Evolutionary conservation across 2,329 filamentous ascomycete genomes (phyloP).

Genomic region (Aspergillus sp.): DNA sequence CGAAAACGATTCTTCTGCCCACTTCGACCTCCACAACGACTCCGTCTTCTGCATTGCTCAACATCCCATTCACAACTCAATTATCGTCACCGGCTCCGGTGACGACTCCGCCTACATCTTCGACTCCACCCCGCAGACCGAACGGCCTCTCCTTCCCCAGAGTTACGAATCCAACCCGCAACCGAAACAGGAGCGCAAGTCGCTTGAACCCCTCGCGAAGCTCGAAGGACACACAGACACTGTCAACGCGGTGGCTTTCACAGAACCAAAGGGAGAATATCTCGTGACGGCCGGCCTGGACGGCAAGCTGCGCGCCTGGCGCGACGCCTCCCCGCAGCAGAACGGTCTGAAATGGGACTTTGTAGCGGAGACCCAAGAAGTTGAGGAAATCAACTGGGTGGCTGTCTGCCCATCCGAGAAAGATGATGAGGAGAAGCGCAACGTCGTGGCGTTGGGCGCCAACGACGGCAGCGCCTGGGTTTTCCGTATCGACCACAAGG

Average conservation of each 20-base stretch:
- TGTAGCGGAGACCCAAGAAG: slow-evolving; percentile 78
- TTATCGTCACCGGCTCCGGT: slow-evolving; percentile 84
- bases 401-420: slow-evolving; percentile 66
- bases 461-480: slow-evolving; percentile 94
- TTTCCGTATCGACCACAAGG: slow-evolving; percentile 74
- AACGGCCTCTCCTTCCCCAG: slow-evolving; percentile 67
- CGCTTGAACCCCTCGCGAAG: slow-evolving; percentile 65
- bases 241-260: slow-evolving; percentile 83
- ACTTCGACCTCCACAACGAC: slow-evolving; percentile 88
- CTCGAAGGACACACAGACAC: slow-evolving; percentile 91
- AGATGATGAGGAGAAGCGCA: slow-evolving; percentile 58
- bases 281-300: slow-evolving; percentile 86
- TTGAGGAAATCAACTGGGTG: slow-evolving; percentile 94
- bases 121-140: slow-evolving; percentile 64
- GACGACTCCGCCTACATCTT: slow-evolving; percentile 86
- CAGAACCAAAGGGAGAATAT: slow-evolving; percentile 77
- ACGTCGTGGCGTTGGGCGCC: slow-evolving; percentile 83
- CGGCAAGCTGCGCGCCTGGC: slow-evolving; percentile 73
- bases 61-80: slow-evolving; percentile 73
- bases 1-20: slow-evolving; percentile 88
- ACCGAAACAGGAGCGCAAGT: slow-evolving; percentile 56
- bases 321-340: slow-evolving; percentile 47
- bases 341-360: slow-evolving; percentile 61
- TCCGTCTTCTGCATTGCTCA: slow-evolving; percentile 94
- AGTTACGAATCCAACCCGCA: slow-evolving; percentile 70